phyloP scores from a whole-genome alignment of 371 early-diverging fungal genomes.

The Encephalitozoon romaleae region DNA sequence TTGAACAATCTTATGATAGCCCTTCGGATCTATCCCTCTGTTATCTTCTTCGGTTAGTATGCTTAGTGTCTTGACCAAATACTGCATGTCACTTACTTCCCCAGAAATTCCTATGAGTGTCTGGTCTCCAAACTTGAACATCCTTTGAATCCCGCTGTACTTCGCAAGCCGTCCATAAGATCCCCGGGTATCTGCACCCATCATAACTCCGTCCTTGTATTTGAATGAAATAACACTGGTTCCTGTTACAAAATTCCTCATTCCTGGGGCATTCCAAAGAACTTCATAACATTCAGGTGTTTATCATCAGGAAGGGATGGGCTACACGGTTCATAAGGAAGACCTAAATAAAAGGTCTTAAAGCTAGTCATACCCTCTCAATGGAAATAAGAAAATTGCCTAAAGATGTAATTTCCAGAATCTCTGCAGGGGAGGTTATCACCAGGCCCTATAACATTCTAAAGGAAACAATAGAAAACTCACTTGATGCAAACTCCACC shows the following conservation, averaged over 20 bases:
- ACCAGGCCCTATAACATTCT: slow-evolving; percentile 70
- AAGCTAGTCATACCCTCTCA: background rate
- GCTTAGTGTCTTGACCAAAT: slow-evolving; percentile 72
- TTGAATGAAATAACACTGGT: slow-evolving; percentile 63
- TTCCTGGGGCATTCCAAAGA: background rate
- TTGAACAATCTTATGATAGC: slow-evolving; percentile 55
- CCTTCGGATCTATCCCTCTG: slow-evolving; percentile 33
- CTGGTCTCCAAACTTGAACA: slow-evolving; percentile 69
- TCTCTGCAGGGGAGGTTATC: slow-evolving; percentile 62
- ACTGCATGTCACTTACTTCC: slow-evolving; percentile 83
- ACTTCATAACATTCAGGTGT: background rate
- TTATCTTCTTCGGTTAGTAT: slow-evolving; percentile 66
- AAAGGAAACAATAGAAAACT: slow-evolving; percentile 92
- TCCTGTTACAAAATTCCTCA: slow-evolving; percentile 36
- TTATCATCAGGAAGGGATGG: background rate
- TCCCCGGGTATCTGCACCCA: slow-evolving; percentile 82
- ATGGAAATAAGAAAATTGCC: slow-evolving; percentile 51
- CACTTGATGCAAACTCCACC: slow-evolving; percentile 81
- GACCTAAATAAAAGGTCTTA: background rate
- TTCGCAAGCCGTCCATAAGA: slow-evolving; percentile 88
- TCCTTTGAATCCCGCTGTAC: slow-evolving; percentile 76
- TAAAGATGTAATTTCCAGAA: slow-evolving; percentile 50
- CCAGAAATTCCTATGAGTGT: slow-evolving; percentile 80
- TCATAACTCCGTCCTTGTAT: slow-evolving; percentile 89
- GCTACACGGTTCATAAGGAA: background rate